phyloP scores from a whole-genome alignment of 805 yeast genomes.

The Ogataea parapolymorpha region DNA sequence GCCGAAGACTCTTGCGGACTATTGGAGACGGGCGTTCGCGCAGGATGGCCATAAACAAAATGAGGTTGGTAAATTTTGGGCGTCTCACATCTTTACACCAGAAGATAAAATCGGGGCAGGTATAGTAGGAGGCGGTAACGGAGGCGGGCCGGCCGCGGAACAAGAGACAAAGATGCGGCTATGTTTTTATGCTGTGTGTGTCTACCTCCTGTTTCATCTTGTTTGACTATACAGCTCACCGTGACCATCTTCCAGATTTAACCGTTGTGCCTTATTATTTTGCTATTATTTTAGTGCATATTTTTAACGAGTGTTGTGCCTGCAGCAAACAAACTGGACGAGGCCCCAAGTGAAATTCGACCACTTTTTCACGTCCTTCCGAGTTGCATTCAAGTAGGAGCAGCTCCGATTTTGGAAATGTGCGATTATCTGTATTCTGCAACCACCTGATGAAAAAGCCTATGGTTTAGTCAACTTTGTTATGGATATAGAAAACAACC shows the following conservation, averaged over 20 bases:
- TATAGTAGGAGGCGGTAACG: no score
- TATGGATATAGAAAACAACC: neutral
- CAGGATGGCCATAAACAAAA: conserved; percentile 8
- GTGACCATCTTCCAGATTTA: neutral
- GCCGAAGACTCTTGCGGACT: conserved; percentile 6
- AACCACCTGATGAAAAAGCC: neutral
- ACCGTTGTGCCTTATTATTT: neutral
- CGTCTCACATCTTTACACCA: conserved; percentile 6
- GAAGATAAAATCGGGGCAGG: neutral
- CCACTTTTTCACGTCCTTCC: no score
- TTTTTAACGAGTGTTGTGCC: neutral
- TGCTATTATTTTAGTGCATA: neutral
- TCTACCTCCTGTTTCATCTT: no score
- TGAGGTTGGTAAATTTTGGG: neutral
- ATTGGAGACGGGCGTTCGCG: conserved; percentile 8
- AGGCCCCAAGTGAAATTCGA: no score
- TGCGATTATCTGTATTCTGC: conserved; percentile 5
- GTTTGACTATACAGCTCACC: no score
- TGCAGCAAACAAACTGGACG: neutral
- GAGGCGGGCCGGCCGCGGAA: no score
- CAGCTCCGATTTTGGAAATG: no score
- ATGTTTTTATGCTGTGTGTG: no score
- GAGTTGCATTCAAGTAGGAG: no score
- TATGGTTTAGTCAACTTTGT: neutral
- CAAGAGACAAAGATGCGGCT: no score